Base-by-base conservation (phyloP, 179 eudicot genomes). In the Silene vulgaris region DNA sequence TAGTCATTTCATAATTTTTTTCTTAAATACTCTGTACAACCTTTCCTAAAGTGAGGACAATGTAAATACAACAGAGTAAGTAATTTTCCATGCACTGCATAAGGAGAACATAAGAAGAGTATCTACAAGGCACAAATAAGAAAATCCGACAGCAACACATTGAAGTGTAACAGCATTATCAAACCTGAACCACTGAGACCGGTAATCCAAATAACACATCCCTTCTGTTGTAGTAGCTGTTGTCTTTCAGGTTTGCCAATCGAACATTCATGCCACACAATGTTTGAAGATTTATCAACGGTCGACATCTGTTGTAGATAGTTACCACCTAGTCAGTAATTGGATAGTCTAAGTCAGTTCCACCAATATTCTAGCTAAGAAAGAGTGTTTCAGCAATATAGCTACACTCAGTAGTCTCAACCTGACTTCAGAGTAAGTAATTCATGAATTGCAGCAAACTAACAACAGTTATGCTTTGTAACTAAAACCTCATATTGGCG, bases 121-220 rank as follows among this genome's bases (percentile, higher is more conserved):
- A 56, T 35, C 5, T 20, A n/a, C 26, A 50, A 29, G 65, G n/a
- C 32, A 67, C 70, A 56, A 20, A 54, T 45, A 23, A 64, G 5
- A 32, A 0, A 40, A 29, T 29, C 30, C 9, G 12, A 74, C 16
- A 77, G 66, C 12, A 59, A 5, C 12, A 43, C 1, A 12, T 0
- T 6, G 1, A 74, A 72, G 68, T 37, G 28, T 26, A 37, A 69
- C 69, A 3, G 60, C 32, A 72, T 26, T 66, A 37, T 76, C 91
- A 60, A 73, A 91, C 98, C 98, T 88, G 98, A 93, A 80, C 98
- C 97, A 74, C 98, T 93, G 76, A 93, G 95, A 43, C 98, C 98
- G 12, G 98, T 91, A 57, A 93, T 89, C 95, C 95, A 93, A 65
- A 93, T 83, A 40, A 93, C 93, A 82, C 98, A 93, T 13, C 97